These are phyloP conservation scores for Beauveria pseudobassiana DNA, from an alignment of 2,329 filamentous ascomycete genomes.

Conservation along the genomic window DNA sequence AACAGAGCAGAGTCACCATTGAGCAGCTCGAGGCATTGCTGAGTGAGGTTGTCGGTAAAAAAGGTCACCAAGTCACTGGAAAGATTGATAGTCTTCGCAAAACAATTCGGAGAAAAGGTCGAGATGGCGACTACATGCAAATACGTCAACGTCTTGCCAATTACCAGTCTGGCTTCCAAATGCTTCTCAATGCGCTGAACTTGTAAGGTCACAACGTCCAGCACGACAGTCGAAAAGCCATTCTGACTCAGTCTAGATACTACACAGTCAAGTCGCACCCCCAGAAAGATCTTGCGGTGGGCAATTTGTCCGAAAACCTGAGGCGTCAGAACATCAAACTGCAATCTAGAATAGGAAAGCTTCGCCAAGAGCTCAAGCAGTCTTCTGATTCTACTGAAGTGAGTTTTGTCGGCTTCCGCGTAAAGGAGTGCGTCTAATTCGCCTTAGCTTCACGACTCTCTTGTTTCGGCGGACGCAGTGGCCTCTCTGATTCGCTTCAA, in stretches of 20 bases:
- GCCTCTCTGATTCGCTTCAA: background rate
- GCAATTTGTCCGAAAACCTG: background rate
- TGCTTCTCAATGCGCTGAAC: background rate
- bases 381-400: background rate
- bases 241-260: background rate
- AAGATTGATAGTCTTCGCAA: conserved; percentile 1
- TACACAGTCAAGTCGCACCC: background rate
- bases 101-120: background rate
- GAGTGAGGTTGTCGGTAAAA: background rate
- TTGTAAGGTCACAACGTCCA: background rate
- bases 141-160: conserved; percentile 2
- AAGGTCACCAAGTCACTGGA: background rate
- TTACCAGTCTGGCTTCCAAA: background rate
- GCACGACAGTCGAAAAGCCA: background rate
- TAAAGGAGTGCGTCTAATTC: background rate
- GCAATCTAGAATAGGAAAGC: background rate
- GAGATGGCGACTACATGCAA: background rate
- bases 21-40: background rate
- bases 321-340: background rate
- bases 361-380: background rate
- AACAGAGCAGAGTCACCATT: background rate
- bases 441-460: background rate
- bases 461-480: background rate
- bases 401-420: background rate
- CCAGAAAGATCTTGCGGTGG: background rate